Evolutionary conservation across 2,329 filamentous ascomycete genomes (phyloP).

Genomic region (Neopestalotiopsis sp.): DNA sequence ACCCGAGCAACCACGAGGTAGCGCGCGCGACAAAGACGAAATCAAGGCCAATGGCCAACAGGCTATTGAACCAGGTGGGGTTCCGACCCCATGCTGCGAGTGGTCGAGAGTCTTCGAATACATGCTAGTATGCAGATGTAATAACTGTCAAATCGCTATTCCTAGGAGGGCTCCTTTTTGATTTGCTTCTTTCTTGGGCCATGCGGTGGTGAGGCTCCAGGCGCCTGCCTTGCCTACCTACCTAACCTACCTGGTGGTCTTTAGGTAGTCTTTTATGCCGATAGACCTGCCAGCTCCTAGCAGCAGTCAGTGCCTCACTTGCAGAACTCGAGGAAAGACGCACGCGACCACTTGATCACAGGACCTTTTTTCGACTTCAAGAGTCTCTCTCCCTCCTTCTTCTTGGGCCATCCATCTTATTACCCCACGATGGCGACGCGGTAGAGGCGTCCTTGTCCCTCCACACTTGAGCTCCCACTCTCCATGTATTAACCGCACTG

Average conservation of each 20-base stretch:
- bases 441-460: neutral
- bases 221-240: neutral
- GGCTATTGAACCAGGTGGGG: neutral
- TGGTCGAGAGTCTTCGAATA: neutral
- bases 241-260: too few relatives aligned
- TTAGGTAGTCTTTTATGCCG: neutral
- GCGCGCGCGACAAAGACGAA: conserved; percentile 12
- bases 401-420: neutral
- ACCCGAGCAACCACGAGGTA: neutral
- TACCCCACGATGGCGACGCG: neutral
- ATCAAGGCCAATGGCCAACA: neutral
- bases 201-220: neutral
- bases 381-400: neutral
- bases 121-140: too few relatives aligned
- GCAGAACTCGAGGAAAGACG: neutral
- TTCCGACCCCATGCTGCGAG: neutral
- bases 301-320: neutral
- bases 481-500: conserved; percentile 1
- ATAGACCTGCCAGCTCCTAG: neutral
- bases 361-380: neutral
- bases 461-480: neutral
- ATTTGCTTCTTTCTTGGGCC: too few relatives aligned
- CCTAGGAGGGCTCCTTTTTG: too few relatives aligned
- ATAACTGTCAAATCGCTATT: too few relatives aligned
- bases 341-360: neutral